Percentiles rank a stretch among this genome's conserved stretches.
These are phyloP conservation scores for Xylariales sp. DNA, from an alignment of 2,329 filamentous ascomycete species.

Conservation along the genomic window DNA sequence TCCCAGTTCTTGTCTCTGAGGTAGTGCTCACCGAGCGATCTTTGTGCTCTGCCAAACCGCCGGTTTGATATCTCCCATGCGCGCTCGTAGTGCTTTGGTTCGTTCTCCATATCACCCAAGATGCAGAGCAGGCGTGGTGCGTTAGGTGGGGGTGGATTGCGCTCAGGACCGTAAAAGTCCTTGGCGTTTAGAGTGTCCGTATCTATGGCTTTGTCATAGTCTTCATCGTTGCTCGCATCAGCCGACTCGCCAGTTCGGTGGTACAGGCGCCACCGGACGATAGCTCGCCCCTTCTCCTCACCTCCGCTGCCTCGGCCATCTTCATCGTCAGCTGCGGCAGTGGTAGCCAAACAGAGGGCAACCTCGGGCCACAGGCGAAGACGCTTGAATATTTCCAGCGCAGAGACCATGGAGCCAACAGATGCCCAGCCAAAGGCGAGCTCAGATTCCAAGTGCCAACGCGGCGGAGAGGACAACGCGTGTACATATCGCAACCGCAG, in stretches of 20 bases:
- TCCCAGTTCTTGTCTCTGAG: slow-evolving; percentile 61
- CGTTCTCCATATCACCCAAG: slow-evolving; percentile 79
- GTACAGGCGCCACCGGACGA: slow-evolving; percentile 78
- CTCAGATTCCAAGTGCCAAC: slow-evolving; percentile 94
- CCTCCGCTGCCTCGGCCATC: slow-evolving; percentile 49
- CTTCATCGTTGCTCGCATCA: slow-evolving; percentile 18
- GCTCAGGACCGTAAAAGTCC: slow-evolving; percentile 58
- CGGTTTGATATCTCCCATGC: slow-evolving; percentile 83
- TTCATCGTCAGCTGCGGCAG: slow-evolving; percentile 52
- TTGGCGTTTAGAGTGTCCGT: slow-evolving; percentile 51
- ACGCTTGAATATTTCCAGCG: slow-evolving; percentile 92
- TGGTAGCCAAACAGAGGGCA: slow-evolving; percentile 76
- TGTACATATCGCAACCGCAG: slow-evolving; percentile 82
- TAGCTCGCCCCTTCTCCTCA: slow-evolving; percentile 75
- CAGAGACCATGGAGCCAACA: slow-evolving; percentile 81
- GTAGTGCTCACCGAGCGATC: slow-evolving; percentile 77
- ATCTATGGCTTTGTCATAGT: slow-evolving; percentile 40
- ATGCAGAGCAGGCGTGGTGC: slow-evolving; percentile 90
- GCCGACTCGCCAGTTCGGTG: slow-evolving; percentile 46
- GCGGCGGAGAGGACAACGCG: slow-evolving; percentile 74
- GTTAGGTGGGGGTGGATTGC: slow-evolving; percentile 69
- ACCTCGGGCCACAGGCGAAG: slow-evolving; percentile 93
- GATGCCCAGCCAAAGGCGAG: slow-evolving; percentile 89
- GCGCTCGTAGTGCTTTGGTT: slow-evolving; percentile 71
- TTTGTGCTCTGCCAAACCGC: slow-evolving; percentile 82